phyloP scores from a whole-genome alignment of 306 rosid genomes.

The Castanea crenata region DNA sequence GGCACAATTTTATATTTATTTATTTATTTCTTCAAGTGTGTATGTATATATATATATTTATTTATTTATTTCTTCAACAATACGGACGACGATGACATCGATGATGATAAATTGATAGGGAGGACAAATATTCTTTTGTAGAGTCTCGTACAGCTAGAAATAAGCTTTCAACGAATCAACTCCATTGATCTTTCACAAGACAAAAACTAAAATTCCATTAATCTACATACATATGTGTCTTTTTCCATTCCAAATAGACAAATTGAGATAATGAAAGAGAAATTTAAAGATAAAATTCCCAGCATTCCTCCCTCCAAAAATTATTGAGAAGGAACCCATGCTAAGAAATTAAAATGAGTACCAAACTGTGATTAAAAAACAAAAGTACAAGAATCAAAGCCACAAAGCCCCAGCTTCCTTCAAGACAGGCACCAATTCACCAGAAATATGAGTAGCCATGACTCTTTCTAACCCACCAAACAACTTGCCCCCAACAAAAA shows the following conservation, averaged over 20 bases:
- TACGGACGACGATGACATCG: background rate
- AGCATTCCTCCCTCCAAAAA: background rate
- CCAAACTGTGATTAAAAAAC: background rate
- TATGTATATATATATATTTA: too few species aligned
- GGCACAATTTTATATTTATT: background rate
- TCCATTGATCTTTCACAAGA: background rate
- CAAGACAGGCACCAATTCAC: slow-evolving; percentile 78
- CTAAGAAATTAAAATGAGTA: background rate
- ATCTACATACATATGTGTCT: background rate
- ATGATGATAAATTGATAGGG: background rate
- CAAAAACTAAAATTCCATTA: background rate
- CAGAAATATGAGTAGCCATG: slow-evolving; percentile 85
- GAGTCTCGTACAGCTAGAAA: background rate
- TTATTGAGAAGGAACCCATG: background rate
- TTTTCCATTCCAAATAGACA: background rate
- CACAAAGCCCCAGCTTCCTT: slow-evolving; percentile 93
- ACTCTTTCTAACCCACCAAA: slow-evolving; percentile 91
- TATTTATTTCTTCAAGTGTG: too few species aligned
- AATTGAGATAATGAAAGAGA: background rate
- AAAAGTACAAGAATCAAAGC: slow-evolving; percentile 46
- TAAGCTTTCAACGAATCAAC: background rate
- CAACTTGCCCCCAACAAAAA: slow-evolving; percentile 83
- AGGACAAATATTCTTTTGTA: background rate
- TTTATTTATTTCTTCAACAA: too few species aligned
- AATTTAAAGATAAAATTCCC: background rate